Conservation (phyloP, 768 basidiomycete species). For the Phanerodontia chrysosporium region DNA sequence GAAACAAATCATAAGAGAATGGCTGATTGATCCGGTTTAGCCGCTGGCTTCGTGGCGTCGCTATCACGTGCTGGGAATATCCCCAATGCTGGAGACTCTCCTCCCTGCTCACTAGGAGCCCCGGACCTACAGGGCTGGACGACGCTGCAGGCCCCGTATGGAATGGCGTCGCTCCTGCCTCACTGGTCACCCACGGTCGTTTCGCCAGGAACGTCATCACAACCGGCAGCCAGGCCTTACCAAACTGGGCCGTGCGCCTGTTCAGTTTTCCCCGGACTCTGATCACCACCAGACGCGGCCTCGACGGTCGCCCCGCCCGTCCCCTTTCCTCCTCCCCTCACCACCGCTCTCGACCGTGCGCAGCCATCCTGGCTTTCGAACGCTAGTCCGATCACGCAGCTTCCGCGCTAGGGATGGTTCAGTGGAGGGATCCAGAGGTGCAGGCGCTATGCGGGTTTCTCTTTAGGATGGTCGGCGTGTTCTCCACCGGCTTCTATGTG, state of each 20-base stretch:
- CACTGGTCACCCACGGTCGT: no score
- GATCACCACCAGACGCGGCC: not conserved
- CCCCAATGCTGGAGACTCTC: no score
- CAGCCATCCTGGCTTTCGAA: not conserved
- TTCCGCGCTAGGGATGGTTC: not conserved
- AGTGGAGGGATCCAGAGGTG: not conserved
- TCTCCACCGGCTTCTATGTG: not conserved
- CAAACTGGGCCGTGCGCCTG: not conserved
- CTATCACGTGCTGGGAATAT: no score
- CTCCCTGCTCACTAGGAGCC: no score
- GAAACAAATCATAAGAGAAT: no score
- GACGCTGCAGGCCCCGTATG: not conserved
- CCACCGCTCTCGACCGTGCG: not conserved
- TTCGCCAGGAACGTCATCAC: not conserved
- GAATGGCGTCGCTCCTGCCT: no score
- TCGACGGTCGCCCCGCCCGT: not conserved
- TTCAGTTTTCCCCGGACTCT: not conserved
- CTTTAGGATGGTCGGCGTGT: not conserved
- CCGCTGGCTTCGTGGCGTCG: no score
- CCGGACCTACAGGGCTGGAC: no score
- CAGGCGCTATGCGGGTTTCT: not conserved
- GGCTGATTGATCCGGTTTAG: no score
- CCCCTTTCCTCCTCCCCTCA: not conserved
- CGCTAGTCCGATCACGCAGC: not conserved
- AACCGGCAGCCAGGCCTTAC: not conserved